Conservation (phyloP, 352 stramenopile genomes). For the Pilasporangium apinafurcum region DNA sequence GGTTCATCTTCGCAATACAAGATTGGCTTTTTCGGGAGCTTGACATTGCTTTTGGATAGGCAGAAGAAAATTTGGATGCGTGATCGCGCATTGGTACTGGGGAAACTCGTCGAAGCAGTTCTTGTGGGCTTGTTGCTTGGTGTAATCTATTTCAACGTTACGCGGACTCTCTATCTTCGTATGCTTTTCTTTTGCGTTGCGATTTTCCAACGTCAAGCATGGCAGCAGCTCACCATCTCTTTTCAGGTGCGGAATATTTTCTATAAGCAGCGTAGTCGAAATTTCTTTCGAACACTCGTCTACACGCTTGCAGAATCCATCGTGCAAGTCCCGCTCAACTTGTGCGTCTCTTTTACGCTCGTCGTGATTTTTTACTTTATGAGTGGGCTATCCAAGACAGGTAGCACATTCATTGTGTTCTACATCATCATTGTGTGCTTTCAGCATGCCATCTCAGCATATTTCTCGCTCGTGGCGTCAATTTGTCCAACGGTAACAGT, state of each 20-base stretch:
- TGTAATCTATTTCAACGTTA: slow-evolving; percentile 40
- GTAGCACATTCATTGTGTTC: slow-evolving; percentile 47
- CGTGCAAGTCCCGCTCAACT: slow-evolving; percentile 5
- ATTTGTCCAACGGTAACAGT: slow-evolving; percentile 25
- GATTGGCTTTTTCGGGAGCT: slow-evolving; percentile 17
- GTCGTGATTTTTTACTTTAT: slow-evolving; percentile 46
- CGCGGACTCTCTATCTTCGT: slow-evolving; percentile 40
- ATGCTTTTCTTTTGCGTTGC: slow-evolving; percentile 44
- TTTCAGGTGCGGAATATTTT: slow-evolving; percentile 75
- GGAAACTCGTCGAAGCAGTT: slow-evolving; percentile 34
- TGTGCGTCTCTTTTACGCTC: slow-evolving; percentile 2
- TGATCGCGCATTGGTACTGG: slow-evolving; percentile 28
- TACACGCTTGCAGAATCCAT: slow-evolving; percentile 46
- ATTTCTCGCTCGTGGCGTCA: slow-evolving; percentile 26
- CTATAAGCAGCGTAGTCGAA: slow-evolving; percentile 80
- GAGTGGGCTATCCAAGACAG: slow-evolving; percentile 41
- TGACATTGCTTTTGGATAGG: slow-evolving; percentile 20
- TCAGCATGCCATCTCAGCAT: slow-evolving; percentile 29
- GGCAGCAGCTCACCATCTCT: slow-evolving; percentile 59
- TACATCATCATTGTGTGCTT: slow-evolving; percentile 65
- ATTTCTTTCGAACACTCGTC: slow-evolving; percentile 75
- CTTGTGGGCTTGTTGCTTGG: slow-evolving; percentile 72
- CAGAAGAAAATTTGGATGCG: slow-evolving; percentile 44
- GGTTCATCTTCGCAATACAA: too few relatives aligned
- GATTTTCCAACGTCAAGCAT: slow-evolving; percentile 46